Evolutionary conservation across 1,284 basidiomycete species (phyloP).

Genomic region (Moesziomyces globuligerus): DNA sequence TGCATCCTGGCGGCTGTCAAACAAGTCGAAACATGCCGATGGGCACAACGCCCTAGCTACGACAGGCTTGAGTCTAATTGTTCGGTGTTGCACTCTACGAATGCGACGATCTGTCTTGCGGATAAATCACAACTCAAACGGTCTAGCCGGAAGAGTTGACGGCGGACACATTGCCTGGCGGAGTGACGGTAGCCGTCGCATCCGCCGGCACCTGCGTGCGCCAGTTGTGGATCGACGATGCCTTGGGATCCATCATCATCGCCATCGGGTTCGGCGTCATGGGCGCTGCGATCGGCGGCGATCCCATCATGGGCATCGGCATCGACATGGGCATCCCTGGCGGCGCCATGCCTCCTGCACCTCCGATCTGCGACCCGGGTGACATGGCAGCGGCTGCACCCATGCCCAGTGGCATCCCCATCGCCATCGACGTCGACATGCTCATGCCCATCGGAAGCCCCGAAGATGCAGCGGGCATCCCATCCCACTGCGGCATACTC

Average conservation of each 20-base stretch:
- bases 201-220: constrained; percentile 47
- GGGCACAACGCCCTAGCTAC: too few relatives aligned
- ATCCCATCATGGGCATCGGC: constrained; percentile 30
- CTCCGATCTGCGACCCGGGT: constrained; percentile 27
- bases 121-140: too few relatives aligned
- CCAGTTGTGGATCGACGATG: constrained; percentile 50
- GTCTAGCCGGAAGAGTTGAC: constrained; percentile 26
- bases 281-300: constrained; percentile 15
- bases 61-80: too few relatives aligned
- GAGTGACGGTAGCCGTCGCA: constrained; percentile 34
- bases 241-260: constrained; percentile 50
- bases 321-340: constrained; percentile 26
- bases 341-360: constrained; percentile 5
- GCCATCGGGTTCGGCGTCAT: constrained; percentile 29
- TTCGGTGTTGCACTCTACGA: too few relatives aligned
- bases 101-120: too few relatives aligned
- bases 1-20: too few relatives aligned
- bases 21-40: too few relatives aligned
- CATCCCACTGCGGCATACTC: constrained; percentile 33
- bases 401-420: constrained; percentile 17
- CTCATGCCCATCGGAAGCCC: constrained; percentile 31
- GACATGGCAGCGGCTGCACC: constrained; percentile 11
- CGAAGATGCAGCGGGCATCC: constrained; percentile 26
- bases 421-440: constrained; percentile 23
- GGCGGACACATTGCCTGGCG: constrained; percentile 25